Base-by-base conservation (phyloP, 140 eudicot genomes). In the Senecio squalidus region DNA sequence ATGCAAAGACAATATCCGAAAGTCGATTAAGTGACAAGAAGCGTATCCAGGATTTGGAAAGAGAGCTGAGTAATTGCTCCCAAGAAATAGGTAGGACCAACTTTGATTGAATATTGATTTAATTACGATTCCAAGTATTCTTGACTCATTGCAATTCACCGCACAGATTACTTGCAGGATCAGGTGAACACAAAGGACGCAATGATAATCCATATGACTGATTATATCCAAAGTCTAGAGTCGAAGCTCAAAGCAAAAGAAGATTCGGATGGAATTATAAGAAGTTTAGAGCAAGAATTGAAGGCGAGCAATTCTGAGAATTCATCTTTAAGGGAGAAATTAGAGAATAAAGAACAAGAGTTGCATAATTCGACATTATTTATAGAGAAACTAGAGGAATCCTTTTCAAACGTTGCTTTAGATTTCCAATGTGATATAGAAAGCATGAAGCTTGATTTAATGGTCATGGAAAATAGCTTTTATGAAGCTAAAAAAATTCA, bases 351-450 rank as follows among this genome's bases (percentile, higher is more conserved):
- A 80, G 95, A 83, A 40, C 51, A 31, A 3, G 83, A 75, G 71
- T 68, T 90, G 72, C 64, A 55, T 47, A 40, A 67, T 45, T 79
- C 90, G 54, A 56, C 38, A 9, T 63, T 64, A 21, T 66, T 70
- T 27, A 67, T 88, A 24, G 82, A 82, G 62, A 77, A 80, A 39
- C 66, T 89, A 41, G 95, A 89, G 74, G 95, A 85, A 44, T 79
- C 88, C 10, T 45, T 84, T 43, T 75, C 95, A 9, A 75, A 86
- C 22, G 33, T 78, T 66, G 77, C 72, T 62, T 63, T 91, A 41
- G 98, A 91, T 30, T 83, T 77, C 73, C 91, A 86, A 70, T 91
- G 98, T 60, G 98, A 91, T 69, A 76, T 86, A 45, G 98, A 86
- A 80, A 81, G 96, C 86, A 73, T 75, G 77, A 83, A 78, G 77